Conservation (phyloP, 257 asterid species). For the Nicotiana attenuata region DNA sequence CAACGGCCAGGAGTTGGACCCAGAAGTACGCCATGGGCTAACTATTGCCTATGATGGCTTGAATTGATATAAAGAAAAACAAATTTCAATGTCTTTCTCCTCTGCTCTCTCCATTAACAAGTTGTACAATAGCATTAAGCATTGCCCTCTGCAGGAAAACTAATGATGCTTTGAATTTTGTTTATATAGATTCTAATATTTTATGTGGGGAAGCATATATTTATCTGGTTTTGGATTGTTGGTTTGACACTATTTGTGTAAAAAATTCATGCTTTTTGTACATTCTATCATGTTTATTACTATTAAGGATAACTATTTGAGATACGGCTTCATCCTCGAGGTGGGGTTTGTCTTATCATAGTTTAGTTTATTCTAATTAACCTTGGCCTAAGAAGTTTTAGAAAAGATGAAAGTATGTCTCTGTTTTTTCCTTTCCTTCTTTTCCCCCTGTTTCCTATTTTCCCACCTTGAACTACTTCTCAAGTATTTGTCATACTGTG, state of each 20-base stretch:
- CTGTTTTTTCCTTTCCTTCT: background rate
- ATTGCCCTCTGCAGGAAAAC: background rate
- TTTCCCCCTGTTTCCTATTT: background rate
- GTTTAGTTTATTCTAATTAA: too few relatives aligned
- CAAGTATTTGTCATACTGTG: background rate
- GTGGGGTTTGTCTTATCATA: too few relatives aligned
- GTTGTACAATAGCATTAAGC: slow-evolving; percentile 20
- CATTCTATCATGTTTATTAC: background rate
- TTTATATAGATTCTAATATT: background rate
- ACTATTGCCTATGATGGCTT: background rate
- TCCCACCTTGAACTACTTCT: background rate
- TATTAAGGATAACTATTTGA: background rate
- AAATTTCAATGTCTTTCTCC: slow-evolving; percentile 13
- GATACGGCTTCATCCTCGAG: too few relatives aligned
- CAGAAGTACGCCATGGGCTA: slow-evolving; percentile 90
- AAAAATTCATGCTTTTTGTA: background rate
- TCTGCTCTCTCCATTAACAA: slow-evolving; percentile 23
- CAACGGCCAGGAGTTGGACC: slow-evolving; percentile 88
- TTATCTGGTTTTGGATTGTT: background rate
- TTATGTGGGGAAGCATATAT: background rate
- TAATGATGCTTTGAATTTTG: slow-evolving; percentile 13
- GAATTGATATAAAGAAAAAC: slow-evolving; percentile 28
- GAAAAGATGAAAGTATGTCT: background rate
- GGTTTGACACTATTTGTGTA: background rate
- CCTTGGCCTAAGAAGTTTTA: too few relatives aligned